Conservation (phyloP, 192 early-diverging fungal genomes). For the Entomortierella parvispora region DNA sequence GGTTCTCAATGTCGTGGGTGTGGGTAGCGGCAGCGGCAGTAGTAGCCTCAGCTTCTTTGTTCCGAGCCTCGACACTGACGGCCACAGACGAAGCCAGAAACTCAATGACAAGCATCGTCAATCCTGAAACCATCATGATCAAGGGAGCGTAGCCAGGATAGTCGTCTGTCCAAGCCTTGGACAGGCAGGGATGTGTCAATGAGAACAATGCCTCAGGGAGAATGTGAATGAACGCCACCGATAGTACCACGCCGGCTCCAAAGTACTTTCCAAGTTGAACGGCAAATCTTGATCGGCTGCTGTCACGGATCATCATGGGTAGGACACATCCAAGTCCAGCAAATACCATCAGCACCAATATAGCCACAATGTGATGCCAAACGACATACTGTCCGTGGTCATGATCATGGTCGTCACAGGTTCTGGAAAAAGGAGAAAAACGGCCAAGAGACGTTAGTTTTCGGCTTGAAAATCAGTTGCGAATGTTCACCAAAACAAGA, state of each 20-base stretch:
- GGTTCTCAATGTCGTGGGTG: not conserved
- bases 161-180: slow-evolving; percentile 55
- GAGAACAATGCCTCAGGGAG: slow-evolving; percentile 66
- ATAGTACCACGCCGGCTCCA: slow-evolving; percentile 75
- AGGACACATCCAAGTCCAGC: slow-evolving; percentile 59
- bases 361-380: slow-evolving; percentile 60
- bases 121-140: slow-evolving; percentile 74
- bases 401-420: slow-evolving; percentile 28
- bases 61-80: slow-evolving; percentile 32
- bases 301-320: slow-evolving; percentile 54
- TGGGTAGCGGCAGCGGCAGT: slow-evolving; percentile 4
- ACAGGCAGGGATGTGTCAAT: slow-evolving; percentile 69
- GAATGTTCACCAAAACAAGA: too few species aligned
- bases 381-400: slow-evolving; percentile 37
- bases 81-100: slow-evolving; percentile 52
- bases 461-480: too few species aligned
- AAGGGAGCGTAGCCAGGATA: slow-evolving; percentile 68
- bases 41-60: slow-evolving; percentile 9
- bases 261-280: slow-evolving; percentile 53
- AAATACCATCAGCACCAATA: slow-evolving; percentile 63
- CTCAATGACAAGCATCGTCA: slow-evolving; percentile 77
- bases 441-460: not conserved
- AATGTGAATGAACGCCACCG: slow-evolving; percentile 85
- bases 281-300: slow-evolving; percentile 19
- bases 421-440: slow-evolving; percentile 3